These are phyloP conservation scores for Backusella liffmaniae DNA, from an alignment of 192 early-diverging fungal genomes.

Conservation along the genomic window DNA sequence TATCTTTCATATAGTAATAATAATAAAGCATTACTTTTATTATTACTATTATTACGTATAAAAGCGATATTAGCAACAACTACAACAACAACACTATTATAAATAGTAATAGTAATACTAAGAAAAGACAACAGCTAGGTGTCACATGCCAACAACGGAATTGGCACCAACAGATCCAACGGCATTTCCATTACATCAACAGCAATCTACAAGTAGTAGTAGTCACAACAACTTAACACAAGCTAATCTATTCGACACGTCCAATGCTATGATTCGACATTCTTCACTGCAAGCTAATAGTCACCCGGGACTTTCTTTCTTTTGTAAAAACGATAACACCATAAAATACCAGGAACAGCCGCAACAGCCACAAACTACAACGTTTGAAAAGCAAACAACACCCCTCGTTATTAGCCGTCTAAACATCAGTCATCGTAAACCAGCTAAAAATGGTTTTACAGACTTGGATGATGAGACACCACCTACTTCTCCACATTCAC, in stretches of 20 bases:
- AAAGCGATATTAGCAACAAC: neutral
- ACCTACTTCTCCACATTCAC: neutral
- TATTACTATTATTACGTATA: neutral
- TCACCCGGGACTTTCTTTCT: constrained; percentile 15
- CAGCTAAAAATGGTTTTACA: neutral
- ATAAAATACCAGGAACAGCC: neutral
- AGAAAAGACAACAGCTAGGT: neutral
- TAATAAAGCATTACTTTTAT: neutral
- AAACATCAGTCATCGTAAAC: neutral
- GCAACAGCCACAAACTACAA: neutral
- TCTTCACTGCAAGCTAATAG: neutral
- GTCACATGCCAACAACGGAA: constrained; percentile 1
- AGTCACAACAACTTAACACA: neutral
- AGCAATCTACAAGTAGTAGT: neutral
- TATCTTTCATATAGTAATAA: neutral
- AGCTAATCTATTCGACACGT: neutral
- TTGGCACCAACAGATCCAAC: neutral
- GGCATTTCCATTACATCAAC: neutral
- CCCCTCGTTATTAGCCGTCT: constrained; percentile 12
- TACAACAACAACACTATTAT: neutral
- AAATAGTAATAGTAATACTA: neutral
- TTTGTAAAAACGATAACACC: constrained; percentile 1
- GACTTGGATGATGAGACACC: constrained; percentile 5
- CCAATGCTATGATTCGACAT: constrained; percentile 17
- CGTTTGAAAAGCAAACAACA: constrained; percentile 12